Conservation (phyloP, 2,329 filamentous ascomycete genomes). For the Diplodia mutila region DNA sequence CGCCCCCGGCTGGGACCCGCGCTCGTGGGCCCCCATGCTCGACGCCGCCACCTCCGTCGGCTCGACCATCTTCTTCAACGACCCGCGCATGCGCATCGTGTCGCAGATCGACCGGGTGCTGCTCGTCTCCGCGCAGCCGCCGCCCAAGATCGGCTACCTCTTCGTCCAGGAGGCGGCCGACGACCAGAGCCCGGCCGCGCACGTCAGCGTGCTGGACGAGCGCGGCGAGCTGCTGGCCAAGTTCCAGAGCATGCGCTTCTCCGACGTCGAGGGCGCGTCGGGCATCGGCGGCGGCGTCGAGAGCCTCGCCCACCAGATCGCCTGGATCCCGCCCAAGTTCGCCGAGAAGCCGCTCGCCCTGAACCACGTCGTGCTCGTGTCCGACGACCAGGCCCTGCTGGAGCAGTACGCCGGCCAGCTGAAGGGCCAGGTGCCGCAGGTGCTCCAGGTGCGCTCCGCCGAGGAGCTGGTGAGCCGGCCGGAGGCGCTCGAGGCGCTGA, state of each 20-base stretch:
- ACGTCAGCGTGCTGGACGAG: conserved; percentile 38
- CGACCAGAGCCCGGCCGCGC: conserved; percentile 34
- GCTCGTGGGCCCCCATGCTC: conserved; percentile 47
- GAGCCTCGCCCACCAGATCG: conserved; percentile 43
- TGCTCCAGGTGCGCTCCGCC: background rate
- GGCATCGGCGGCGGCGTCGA: conserved; percentile 33
- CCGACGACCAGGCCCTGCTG: conserved; percentile 29
- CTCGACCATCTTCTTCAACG: conserved; percentile 46
- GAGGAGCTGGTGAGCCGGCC: background rate
- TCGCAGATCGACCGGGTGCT: conserved; percentile 38
- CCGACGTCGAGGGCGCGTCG: conserved; percentile 44
- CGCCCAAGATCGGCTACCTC: conserved; percentile 43
- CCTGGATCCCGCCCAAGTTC: conserved; percentile 44
- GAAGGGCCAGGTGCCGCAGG: conserved; percentile 23
- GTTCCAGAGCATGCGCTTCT: conserved; percentile 44
- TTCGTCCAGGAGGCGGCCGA: conserved; percentile 37
- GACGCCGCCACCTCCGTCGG: conserved; percentile 51
- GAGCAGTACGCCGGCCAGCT: conserved; percentile 32
- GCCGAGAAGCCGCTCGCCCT: conserved; percentile 38
- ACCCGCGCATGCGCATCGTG: conserved; percentile 45
- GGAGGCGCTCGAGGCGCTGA: conserved; percentile 19
- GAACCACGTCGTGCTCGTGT: conserved; percentile 35
- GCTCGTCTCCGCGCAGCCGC: conserved; percentile 29
- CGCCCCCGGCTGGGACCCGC: conserved; percentile 34
- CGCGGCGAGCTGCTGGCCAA: conserved; percentile 39